Conservation (phyloP, 2,329 filamentous ascomycete genomes). For the Rhynchosporium graminicola region DNA sequence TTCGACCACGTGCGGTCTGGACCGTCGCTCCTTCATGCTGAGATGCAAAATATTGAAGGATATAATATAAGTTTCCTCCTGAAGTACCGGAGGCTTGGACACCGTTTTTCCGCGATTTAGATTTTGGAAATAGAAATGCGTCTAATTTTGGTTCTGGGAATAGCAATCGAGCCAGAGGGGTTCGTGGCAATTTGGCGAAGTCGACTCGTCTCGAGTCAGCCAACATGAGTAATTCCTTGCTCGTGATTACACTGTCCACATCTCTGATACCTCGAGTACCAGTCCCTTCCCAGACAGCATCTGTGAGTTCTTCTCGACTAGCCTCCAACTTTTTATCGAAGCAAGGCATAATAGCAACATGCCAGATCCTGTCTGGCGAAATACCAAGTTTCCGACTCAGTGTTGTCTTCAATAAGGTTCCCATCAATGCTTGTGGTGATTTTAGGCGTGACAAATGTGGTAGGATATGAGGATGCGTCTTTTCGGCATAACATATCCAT, state of each 20-base stretch:
- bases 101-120: constrained; percentile 45
- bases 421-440: constrained; percentile 88
- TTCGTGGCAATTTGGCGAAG: constrained; percentile 70
- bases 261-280: constrained; percentile 68
- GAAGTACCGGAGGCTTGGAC: constrained; percentile 71
- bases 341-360: constrained; percentile 95
- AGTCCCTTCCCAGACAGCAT: constrained; percentile 66
- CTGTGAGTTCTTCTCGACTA: constrained; percentile 87
- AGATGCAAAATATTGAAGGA: constrained; percentile 73
- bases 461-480: constrained; percentile 91
- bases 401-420: constrained; percentile 85
- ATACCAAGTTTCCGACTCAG: constrained; percentile 73
- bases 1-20: constrained; percentile 73
- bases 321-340: constrained; percentile 99
- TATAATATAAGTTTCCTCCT: constrained; percentile 85
- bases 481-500: constrained; percentile 99
- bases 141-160: constrained; percentile 76
- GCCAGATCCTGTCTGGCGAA: constrained; percentile 81
- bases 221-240: constrained; percentile 89
- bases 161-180: constrained; percentile 51
- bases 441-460: constrained; percentile 90
- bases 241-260: constrained; percentile 97
- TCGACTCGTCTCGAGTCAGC: constrained; percentile 77
- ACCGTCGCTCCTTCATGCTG: constrained; percentile 72
- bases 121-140: constrained; percentile 71